Base-by-base conservation (phyloP, 306 rosid species). In the Cyamopsis tetragonoloba region DNA sequence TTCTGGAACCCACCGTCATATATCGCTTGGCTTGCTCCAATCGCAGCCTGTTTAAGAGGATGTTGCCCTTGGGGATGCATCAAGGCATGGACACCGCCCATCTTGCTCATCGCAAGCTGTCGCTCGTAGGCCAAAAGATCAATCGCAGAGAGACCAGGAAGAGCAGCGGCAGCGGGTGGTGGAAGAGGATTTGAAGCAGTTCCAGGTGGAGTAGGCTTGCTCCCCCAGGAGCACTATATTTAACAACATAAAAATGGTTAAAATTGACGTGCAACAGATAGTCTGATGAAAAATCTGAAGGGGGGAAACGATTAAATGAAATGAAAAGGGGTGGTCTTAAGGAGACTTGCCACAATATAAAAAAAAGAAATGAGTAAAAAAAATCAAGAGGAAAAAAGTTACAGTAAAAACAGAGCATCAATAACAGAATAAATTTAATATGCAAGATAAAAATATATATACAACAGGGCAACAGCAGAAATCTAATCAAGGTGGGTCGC, bases 171-270 rank as follows among this genome's bases (percentile, higher is more conserved):
- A 27, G 81, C 87, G 39, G 98, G 98, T 0, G 98, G 98, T 34
- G 98, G 97, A 17, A 93, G 96, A 9, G 98, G 98, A 78, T 93
- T 93, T 9, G 97, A 93, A 62, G 85, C 75, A 28, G 97, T 93
- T 68, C 98, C 98, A 0, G 95, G 79, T 67, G 96, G 95, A n/a
- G 98, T 93, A 11, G 98, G 91, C 86, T 93, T 93, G 91, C 96
- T 93, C 6, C 98, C 98, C 98, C 98, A 93, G 1, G 95, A 93
- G 70, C 98, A 93, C 98, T 93, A 62, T 15, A 69, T 23, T 54
- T 70, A 62, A 5, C 50, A 54, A 34, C 9, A 5, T 10, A 28
- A 22, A 11, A 42, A 18, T 13, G 13, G 27, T 68, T 23, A 71
- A 70, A 51, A 69, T 15, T 32, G 7, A 19, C 23, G 39, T 30